Percentiles rank a stretch among this genome's conserved stretches.
phyloP scores from a whole-genome alignment of 2,329 filamentous ascomycete genomes.

The Cercospora sp. region DNA sequence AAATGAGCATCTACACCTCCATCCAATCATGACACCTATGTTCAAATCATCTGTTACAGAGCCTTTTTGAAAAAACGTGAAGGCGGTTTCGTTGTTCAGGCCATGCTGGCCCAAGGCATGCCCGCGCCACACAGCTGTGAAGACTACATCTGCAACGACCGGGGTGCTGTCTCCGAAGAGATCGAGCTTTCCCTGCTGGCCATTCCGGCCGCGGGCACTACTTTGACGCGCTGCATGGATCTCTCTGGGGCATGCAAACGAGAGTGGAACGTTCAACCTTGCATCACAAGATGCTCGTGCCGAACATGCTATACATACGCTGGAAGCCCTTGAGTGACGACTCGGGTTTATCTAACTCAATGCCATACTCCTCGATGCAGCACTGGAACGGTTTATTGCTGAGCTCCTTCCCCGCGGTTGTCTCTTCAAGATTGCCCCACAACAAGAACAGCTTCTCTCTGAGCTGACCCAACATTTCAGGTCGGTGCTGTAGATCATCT shows the following conservation, averaged over 20 bases:
- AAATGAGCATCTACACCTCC: constrained; percentile 1
- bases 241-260: not conserved
- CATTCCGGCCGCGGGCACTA: not conserved
- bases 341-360: constrained; percentile 27
- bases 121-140: not conserved
- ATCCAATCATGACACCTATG: constrained; percentile 3
- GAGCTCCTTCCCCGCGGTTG: constrained; percentile 15
- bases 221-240: not conserved
- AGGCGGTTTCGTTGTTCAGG: too few species aligned
- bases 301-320: constrained; percentile 41
- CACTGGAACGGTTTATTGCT: constrained; percentile 50
- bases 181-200: not conserved
- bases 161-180: not conserved
- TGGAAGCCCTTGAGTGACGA: constrained; percentile 27
- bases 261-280: not conserved
- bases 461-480: constrained; percentile 53
- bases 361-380: constrained; percentile 48
- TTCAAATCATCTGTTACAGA: not conserved
- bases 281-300: constrained; percentile 32
- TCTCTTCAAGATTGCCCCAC: constrained; percentile 84
- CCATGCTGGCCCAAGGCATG: too few species aligned
- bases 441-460: constrained; percentile 72
- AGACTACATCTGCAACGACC: not conserved
- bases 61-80: not conserved
- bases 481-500: constrained; percentile 61